These are phyloP conservation scores for Salmacisia buchloeana DNA, from an alignment of 1,284 basidiomycete genomes.

Conservation along the genomic window DNA sequence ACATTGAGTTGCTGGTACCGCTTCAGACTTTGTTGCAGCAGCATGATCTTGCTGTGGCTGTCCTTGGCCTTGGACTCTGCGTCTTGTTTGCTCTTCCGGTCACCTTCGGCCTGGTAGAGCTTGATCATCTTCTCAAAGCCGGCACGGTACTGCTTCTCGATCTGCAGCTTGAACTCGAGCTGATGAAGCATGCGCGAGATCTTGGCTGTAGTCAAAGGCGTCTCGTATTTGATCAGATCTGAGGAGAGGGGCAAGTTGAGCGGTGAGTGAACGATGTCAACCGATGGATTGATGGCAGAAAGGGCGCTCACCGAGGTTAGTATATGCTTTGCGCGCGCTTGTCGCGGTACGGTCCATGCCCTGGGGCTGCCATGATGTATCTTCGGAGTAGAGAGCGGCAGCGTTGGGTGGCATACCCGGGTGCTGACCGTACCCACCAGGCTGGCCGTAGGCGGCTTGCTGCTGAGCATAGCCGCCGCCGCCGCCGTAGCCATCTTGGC, in stretches of 20 bases:
- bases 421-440: slow-evolving; percentile 5
- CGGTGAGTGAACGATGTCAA: not conserved
- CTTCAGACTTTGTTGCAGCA: slow-evolving; percentile 84
- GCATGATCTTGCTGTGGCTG: slow-evolving; percentile 90
- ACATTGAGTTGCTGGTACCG: slow-evolving; percentile 94
- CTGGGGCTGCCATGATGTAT: slow-evolving; percentile 28
- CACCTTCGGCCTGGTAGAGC: slow-evolving; percentile 85
- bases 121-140: slow-evolving; percentile 97
- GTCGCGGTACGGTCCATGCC: slow-evolving; percentile 37
- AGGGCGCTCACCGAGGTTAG: slow-evolving; percentile 32
- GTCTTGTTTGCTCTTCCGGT: slow-evolving; percentile 66
- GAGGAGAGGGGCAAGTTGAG: not conserved
- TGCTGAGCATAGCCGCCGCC: slow-evolving; percentile 13
- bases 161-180: slow-evolving; percentile 97
- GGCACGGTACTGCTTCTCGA: slow-evolving; percentile 95
- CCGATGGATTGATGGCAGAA: too few species aligned
- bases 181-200: slow-evolving; percentile 98
- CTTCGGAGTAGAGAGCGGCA: not conserved
- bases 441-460: slow-evolving; percentile 12
- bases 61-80: slow-evolving; percentile 90
- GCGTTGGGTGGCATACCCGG: not conserved
- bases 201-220: slow-evolving; percentile 90
- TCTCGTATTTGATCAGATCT: slow-evolving; percentile 96
- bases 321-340: slow-evolving; percentile 36
- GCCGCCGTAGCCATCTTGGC: slow-evolving; percentile 24